A percentile compares a stretch with the other conserved stretches of the same genome.
phyloP scores from a whole-genome alignment of 352 stramenopile species.

The Globisporangium nagaii region DNA sequence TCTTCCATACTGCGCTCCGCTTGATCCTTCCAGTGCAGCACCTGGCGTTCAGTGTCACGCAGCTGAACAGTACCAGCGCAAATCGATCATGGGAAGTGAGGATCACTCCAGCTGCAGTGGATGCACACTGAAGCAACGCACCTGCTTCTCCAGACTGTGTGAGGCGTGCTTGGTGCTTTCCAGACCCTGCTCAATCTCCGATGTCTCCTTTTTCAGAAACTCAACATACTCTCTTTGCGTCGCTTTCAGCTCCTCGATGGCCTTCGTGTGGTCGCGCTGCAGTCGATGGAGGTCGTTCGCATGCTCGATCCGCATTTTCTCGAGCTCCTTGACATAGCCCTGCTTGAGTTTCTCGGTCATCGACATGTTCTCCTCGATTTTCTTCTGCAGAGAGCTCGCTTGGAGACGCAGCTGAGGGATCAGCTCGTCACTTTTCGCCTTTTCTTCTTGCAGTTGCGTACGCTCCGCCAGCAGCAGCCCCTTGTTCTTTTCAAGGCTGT shows the following conservation, averaged over 20 bases:
- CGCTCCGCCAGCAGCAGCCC: conserved; percentile 32
- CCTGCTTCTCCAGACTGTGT: conserved; percentile 24
- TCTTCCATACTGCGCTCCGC: conserved; percentile 28
- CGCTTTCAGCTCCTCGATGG: conserved; percentile 35
- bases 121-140: conserved; percentile 8
- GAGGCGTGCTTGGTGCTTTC: conserved; percentile 21
- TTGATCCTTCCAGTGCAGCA: conserved; percentile 32
- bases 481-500: conserved; percentile 39
- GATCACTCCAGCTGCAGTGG: too few species aligned
- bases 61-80: conserved; percentile 14
- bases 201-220: conserved; percentile 41
- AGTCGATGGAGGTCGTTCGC: conserved; percentile 29
- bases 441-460: conserved; percentile 28
- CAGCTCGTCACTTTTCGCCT: conserved; percentile 25
- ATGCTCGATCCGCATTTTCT: conserved; percentile 37
- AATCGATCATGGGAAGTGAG: too few species aligned
- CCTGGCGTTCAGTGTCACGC: conserved; percentile 26
- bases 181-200: conserved; percentile 16
- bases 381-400: conserved; percentile 30
- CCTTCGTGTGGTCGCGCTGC: conserved; percentile 33
- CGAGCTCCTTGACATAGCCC: conserved; percentile 38
- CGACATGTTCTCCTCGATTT: conserved; percentile 24
- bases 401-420: conserved; percentile 26
- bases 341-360: conserved; percentile 35
- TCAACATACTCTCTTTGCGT: conserved; percentile 41